These are phyloP conservation scores for Hymenoscyphus fraxineus DNA, from an alignment of 2,329 filamentous ascomycete genomes.

Conservation along the genomic window DNA sequence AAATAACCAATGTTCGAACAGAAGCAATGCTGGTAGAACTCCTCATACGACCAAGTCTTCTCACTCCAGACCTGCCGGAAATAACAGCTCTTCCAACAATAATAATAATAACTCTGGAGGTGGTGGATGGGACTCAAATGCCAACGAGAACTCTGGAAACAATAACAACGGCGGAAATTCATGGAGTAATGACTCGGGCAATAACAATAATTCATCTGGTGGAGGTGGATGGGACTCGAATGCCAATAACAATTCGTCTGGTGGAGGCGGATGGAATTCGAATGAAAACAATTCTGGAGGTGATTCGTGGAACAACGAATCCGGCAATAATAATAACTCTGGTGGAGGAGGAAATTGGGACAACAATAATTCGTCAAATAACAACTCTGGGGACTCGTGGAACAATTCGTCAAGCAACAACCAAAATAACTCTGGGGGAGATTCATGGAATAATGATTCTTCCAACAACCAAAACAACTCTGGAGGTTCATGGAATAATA, in stretches of 20 bases:
- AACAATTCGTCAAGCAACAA: neutral
- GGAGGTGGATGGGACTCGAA: constrained; percentile 4
- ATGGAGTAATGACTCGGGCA: constrained; percentile 1
- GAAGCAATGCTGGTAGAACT: constrained; percentile 8
- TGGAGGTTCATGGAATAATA: too few species aligned
- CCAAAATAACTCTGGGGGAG: neutral
- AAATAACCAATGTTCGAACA: constrained; percentile 9
- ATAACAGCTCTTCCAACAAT: constrained; percentile 1
- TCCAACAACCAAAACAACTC: too few species aligned
- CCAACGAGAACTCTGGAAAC: constrained; percentile 2
- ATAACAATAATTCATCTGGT: constrained; percentile 3
- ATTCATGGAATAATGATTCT: constrained; percentile 1
- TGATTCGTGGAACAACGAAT: constrained; percentile 1
- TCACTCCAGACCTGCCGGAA: neutral
- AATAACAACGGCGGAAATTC: constrained; percentile 3
- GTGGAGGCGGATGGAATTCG: constrained; percentile 9
- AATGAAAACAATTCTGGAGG: constrained; percentile 6
- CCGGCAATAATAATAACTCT: constrained; percentile 5
- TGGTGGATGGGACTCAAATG: neutral
- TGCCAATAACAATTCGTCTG: constrained; percentile 5
- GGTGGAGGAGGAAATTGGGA: neutral
- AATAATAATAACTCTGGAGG: constrained; percentile 4
- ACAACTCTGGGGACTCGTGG: constrained; percentile 2
- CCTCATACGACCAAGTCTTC: neutral
- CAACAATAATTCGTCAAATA: constrained; percentile 5